phyloP scores from a whole-genome alignment of 2,329 filamentous ascomycete genomes.

The Xylariaceae sp. region DNA sequence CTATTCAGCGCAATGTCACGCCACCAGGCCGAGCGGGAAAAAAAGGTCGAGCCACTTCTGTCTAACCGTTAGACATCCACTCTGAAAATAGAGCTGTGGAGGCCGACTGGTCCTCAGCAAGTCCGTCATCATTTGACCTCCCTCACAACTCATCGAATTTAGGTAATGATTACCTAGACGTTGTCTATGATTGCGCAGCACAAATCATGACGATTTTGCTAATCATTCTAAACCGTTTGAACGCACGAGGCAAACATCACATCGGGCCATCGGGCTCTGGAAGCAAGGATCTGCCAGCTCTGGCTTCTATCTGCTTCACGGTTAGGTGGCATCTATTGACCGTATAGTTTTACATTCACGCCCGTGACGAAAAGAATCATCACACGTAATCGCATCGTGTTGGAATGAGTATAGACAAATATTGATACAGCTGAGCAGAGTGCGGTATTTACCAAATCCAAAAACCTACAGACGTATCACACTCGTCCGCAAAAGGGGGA shows the following conservation, averaged over 20 bases:
- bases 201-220: neutral
- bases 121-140: no score
- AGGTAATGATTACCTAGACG: no score
- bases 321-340: neutral
- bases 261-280: neutral
- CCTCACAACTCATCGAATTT: no score
- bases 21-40: neutral
- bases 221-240: neutral
- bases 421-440: no score
- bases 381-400: no score
- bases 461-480: no score
- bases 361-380: neutral
- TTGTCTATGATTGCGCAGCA: no score
- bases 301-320: neutral
- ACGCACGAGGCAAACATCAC: neutral
- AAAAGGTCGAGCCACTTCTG: neutral
- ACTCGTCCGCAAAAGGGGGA: neutral
- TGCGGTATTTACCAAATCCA: no score
- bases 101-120: no score
- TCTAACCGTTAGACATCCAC: neutral
- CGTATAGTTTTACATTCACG: neutral
- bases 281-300: neutral
- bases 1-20: neutral
- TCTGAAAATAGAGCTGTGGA: neutral
- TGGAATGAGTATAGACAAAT: no score